Base-by-base conservation (phyloP, 306 rosid species). In the Elaeagnus macrophylla region DNA sequence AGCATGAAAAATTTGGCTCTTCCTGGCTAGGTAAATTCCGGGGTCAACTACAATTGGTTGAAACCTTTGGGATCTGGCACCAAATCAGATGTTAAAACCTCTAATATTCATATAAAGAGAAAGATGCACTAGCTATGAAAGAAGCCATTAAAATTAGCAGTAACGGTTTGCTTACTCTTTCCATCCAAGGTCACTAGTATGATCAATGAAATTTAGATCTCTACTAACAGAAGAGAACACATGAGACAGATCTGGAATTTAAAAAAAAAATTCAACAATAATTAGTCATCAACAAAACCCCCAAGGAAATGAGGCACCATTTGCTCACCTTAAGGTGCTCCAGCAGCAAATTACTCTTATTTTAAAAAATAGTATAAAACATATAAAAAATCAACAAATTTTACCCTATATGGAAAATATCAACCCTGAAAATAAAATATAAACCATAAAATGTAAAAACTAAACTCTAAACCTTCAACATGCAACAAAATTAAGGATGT, bases 41-140 rank as follows among this genome's bases (percentile, higher is more conserved):
- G 77, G 87, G 69, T 82, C 95, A 17, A 79, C 76, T 45, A 85
- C 90, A 7, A 85, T 73, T 68, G 75, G 86, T 52, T 79, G 71
- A 0, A 56, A 52, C 52, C 60, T 56, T 49, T 54, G 7, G 51
- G 58, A 81, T 74, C 95, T 85, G 81, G 66, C 67, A 19, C 52
- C 48, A 43, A 57, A 45, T 10, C 13, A 11, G 15, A 44, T 11
- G n/a, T 44, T 11, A 1, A 9, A 44, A 11, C 10, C 13, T 41
- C 10, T 11, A 15, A 44, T 11, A 44, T 10, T 44, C 1, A 44
- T 6, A 15, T 44, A 9, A 44, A 44, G 13, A 1, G 2, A 11
- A 6, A 7, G 14, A 2, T 5, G 49, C 14, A 45, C 67, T 53
- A 60, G 1, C 42, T 7, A 2, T 18, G 55, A 5, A 4, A n/a